Conservation (phyloP, 2,329 filamentous ascomycete species). For the Botrytis fragariae region DNA sequence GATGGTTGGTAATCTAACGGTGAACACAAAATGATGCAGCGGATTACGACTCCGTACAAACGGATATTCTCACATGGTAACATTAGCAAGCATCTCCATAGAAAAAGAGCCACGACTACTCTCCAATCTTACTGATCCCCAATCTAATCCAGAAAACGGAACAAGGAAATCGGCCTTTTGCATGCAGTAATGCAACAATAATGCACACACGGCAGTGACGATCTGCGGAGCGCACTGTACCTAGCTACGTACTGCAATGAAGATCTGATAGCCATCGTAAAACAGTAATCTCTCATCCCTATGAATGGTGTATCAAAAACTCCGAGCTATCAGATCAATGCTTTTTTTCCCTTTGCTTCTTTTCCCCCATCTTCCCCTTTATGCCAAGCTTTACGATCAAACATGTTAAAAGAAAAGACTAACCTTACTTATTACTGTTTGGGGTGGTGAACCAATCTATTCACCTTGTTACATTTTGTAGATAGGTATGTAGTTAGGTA, state of each 20-base stretch:
- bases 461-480: neutral
- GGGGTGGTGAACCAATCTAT: neutral
- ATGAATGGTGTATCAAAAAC: conserved; percentile 2
- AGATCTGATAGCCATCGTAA: conserved; percentile 2
- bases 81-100: neutral
- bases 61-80: neutral
- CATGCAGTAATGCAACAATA: neutral
- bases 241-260: neutral
- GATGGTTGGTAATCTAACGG: neutral
- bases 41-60: conserved; percentile 4
- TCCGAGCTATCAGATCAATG: neutral
- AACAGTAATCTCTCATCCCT: neutral
- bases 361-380: neutral
- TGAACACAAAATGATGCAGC: neutral
- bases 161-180: neutral
- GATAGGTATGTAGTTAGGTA: neutral
- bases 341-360: neutral
- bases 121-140: neutral
- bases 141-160: neutral
- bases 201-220: neutral
- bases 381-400: neutral
- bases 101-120: neutral
- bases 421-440: neutral
- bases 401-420: neutral
- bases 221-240: neutral